These are phyloP conservation scores for Pyrenochaeta sp. DNA, from an alignment of 2,329 filamentous ascomycete genomes.

Conservation along the genomic window DNA sequence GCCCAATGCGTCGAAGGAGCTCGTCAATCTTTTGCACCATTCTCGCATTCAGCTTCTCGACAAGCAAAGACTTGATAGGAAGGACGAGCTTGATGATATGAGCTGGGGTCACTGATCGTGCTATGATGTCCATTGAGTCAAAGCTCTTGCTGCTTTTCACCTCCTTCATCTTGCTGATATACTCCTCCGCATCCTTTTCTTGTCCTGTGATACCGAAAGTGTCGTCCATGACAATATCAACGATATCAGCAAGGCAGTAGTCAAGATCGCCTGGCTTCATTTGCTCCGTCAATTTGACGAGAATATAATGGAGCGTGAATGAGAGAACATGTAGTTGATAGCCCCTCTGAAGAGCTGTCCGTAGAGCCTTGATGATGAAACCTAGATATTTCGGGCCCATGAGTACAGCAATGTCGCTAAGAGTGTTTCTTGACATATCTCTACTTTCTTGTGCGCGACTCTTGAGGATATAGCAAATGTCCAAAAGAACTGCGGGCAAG, in stretches of 20 bases:
- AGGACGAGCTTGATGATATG: conserved; percentile 78
- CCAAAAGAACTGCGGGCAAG: conserved; percentile 84
- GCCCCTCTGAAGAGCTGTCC: conserved; percentile 81
- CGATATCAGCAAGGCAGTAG: conserved; percentile 81
- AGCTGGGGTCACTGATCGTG: conserved; percentile 79
- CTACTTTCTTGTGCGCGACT: conserved; percentile 88
- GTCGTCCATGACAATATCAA: conserved; percentile 93
- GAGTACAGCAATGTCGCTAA: conserved; percentile 82
- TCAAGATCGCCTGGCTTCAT: conserved; percentile 86
- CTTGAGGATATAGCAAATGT: conserved; percentile 90
- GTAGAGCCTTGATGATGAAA: conserved; percentile 91
- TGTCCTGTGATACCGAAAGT: conserved; percentile 92
- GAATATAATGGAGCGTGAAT: conserved; percentile 90
- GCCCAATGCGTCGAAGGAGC: conserved; percentile 80
- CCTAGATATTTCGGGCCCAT: conserved; percentile 85
- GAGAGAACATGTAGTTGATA: conserved; percentile 96
- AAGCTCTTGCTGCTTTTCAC: conserved; percentile 98
- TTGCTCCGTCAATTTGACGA: conserved; percentile 76
- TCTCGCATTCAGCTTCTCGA: conserved; percentile 83
- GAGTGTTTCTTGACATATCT: conserved; percentile 88
- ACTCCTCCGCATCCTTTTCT: conserved; percentile 97
- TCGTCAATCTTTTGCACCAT: conserved; percentile 92
- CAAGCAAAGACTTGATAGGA: conserved; percentile 79
- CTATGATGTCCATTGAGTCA: conserved; percentile 93
- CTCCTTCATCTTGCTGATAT: conserved; percentile 95